Conservation (phyloP, 805 yeast species). For the Dipodascus geniculatus region DNA sequence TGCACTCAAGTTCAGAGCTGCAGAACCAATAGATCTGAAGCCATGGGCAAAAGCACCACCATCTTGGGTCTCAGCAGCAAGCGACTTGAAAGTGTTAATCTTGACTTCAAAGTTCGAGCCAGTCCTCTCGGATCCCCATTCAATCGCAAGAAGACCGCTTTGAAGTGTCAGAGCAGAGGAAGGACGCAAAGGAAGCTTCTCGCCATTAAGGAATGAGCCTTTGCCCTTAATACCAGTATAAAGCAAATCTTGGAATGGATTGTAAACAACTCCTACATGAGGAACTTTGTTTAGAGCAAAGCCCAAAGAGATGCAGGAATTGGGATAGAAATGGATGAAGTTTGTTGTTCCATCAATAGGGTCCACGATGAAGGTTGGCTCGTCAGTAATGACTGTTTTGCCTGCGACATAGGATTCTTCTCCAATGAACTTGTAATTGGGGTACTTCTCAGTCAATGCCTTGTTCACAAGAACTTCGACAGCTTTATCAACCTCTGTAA, state of each 20-base stretch:
- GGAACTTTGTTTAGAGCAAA: conserved; percentile 37
- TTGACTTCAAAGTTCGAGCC: conserved; percentile 41
- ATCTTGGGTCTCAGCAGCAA: conserved; percentile 30
- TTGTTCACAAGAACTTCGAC: conserved; percentile 36
- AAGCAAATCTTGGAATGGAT: conserved; percentile 43
- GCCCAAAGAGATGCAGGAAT: conserved; percentile 50
- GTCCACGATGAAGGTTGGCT: conserved; percentile 53
- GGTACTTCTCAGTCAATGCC: conserved; percentile 29
- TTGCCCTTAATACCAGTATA: conserved; percentile 44
- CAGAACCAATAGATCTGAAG: conserved; percentile 49
- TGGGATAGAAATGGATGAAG: conserved; percentile 52
- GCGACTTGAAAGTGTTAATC: conserved; percentile 34
- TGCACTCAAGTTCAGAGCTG: conserved; percentile 49
- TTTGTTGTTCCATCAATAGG: conserved; percentile 59
- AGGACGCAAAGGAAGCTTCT: conserved; percentile 28
- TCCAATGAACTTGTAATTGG: conserved; percentile 44
- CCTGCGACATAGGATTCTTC: conserved; percentile 49
- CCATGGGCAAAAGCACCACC: conserved; percentile 52
- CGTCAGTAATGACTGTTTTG: conserved; percentile 33
- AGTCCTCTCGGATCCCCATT: conserved; percentile 49
- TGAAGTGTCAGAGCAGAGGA: conserved; percentile 34
- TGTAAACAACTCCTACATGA: conserved; percentile 54
- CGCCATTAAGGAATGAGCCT: conserved; percentile 43
- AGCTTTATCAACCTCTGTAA: conserved; percentile 46
- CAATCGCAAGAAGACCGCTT: conserved; percentile 44